A percentile compares a stretch with the other conserved stretches of the same genome.
These are phyloP conservation scores for Pyrus hybrid DNA, from an alignment of 331 rosid species.

Conservation along the genomic window DNA sequence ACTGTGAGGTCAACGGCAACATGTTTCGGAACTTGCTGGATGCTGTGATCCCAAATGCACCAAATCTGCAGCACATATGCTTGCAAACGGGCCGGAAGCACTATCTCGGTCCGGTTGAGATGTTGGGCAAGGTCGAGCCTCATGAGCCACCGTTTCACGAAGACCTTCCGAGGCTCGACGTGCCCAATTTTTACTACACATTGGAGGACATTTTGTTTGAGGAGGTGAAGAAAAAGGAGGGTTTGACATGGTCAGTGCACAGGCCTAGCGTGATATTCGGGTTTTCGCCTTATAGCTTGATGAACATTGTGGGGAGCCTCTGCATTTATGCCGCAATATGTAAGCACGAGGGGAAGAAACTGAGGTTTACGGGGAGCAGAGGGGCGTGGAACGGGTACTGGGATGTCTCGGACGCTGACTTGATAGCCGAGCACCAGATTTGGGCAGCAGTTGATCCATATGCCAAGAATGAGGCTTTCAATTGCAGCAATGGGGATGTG, in stretches of 20 bases:
- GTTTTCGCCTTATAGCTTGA: conserved; percentile 5
- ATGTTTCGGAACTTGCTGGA: conserved; percentile 12
- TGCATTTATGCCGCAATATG: conserved; percentile 18
- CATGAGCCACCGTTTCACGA: conserved; percentile 14
- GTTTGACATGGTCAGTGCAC: conserved; percentile 25
- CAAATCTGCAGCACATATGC: conserved; percentile 16
- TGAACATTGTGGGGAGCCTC: not conserved
- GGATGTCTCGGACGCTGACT: conserved; percentile 10
- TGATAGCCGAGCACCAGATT: conserved; percentile 20
- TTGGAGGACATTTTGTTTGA: conserved; percentile 14
- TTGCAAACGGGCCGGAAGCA: conserved; percentile 22
- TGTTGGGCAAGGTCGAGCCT: not conserved
- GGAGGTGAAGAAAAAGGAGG: conserved; percentile 17
- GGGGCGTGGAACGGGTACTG: conserved; percentile 2
- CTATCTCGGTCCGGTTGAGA: conserved; percentile 1
- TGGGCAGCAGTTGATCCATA: conserved; percentile 15
- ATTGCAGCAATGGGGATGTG: conserved; percentile 19
- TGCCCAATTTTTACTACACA: conserved; percentile 1
- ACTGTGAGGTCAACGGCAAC: conserved; percentile 1
- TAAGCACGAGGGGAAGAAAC: conserved; percentile 8
- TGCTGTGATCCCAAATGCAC: conserved; percentile 17
- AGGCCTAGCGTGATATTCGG: conserved; percentile 9
- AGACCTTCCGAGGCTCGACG: conserved; percentile 2
- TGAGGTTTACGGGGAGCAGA: conserved; percentile 8
- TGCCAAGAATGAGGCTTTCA: conserved; percentile 22